Percentiles rank a stretch among this genome's conserved stretches.
Conservation (phyloP, 75 land plant genomes). For the Sequoiadendron giganteum region DNA sequence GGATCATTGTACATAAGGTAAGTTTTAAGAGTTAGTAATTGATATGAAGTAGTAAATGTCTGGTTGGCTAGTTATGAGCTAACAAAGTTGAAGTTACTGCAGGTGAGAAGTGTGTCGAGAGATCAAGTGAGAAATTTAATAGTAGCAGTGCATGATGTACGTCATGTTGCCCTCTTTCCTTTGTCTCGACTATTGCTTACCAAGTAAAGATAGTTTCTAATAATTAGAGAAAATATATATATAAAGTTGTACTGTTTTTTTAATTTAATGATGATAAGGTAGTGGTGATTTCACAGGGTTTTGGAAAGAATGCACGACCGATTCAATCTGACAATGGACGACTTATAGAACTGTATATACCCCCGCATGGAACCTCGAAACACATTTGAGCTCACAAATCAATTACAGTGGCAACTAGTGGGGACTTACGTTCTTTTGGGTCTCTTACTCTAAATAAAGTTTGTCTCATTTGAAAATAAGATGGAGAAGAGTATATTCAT, state of each 20-base stretch:
- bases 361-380: neutral
- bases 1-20: constrained; percentile 47
- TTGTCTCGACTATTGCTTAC: neutral
- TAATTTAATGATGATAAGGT: neutral
- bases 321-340: constrained; percentile 12
- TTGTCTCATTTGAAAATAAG: no score
- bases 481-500: no score
- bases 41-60: neutral
- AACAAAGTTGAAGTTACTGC: neutral
- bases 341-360: constrained; percentile 10
- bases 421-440: no score
- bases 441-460: no score
- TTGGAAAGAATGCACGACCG: constrained; percentile 35
- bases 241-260: neutral
- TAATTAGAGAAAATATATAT: neutral
- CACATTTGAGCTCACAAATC: neutral
- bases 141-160: constrained; percentile 25
- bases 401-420: no score
- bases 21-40: no score
- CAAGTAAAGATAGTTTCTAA: neutral
- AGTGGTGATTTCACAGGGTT: constrained; percentile 13
- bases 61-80: neutral
- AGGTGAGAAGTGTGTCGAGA: constrained; percentile 31
- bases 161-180: neutral
- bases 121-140: constrained; percentile 18